Conservation (phyloP, 495 filamentous ascomycete species). For the Trichoderma virens region DNA sequence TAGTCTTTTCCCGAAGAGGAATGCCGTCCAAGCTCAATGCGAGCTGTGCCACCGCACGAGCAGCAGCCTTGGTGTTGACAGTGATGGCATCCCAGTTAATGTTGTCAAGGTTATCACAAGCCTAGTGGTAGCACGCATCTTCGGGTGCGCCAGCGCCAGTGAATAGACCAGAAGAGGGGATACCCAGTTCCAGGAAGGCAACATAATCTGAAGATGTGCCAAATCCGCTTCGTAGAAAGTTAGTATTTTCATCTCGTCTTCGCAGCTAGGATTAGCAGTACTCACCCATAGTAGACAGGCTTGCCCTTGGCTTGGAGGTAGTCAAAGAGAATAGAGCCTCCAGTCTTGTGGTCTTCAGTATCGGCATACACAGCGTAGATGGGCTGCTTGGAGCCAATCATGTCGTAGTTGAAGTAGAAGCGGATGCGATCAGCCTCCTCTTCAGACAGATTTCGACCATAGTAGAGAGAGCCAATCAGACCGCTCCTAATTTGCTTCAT, state of each 20-base stretch:
- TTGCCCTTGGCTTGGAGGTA: constrained; percentile 29
- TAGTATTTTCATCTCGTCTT: constrained; percentile 30
- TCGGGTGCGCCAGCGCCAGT: constrained; percentile 33
- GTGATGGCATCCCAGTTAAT: constrained; percentile 32
- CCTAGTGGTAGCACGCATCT: constrained; percentile 40
- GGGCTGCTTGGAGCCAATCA: constrained; percentile 47
- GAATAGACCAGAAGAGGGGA: constrained; percentile 38
- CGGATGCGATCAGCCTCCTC: constrained; percentile 30
- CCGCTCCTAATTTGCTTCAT: constrained; percentile 20
- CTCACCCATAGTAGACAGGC: constrained; percentile 9
- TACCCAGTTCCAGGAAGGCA: constrained; percentile 37
- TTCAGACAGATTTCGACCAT: constrained; percentile 25
- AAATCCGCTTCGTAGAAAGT: constrained; percentile 33
- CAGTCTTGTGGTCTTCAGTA: constrained; percentile 1
- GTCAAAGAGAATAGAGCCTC: constrained; percentile 25
- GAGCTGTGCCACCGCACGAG: constrained; percentile 39
- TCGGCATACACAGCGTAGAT: constrained; percentile 22
- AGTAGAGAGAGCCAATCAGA: constrained; percentile 34
- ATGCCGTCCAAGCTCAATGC: constrained; percentile 39
- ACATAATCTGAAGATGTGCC: constrained; percentile 38
- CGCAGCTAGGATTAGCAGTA: background rate
- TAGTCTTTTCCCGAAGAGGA: constrained; percentile 19
- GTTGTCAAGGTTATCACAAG: constrained; percentile 34
- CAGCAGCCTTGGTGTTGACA: constrained; percentile 36
- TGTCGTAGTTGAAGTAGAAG: constrained; percentile 42